Percentiles rank a stretch among this genome's conserved stretches.
These are phyloP conservation scores for Rhizopogon parksii DNA, from an alignment of 1,284 basidiomycete genomes.

Conservation along the genomic window DNA sequence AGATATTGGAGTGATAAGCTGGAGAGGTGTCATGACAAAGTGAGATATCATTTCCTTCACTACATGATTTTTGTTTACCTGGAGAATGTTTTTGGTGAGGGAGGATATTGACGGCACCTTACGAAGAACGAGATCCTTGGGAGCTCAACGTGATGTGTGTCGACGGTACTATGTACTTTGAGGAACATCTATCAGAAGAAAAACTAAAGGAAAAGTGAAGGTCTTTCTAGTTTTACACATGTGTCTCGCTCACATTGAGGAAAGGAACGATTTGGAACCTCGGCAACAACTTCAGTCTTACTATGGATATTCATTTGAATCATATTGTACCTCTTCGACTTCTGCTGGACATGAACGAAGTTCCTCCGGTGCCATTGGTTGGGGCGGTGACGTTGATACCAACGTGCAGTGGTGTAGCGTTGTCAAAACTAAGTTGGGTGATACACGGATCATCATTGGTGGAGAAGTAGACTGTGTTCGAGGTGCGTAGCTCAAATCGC, in stretches of 20 bases:
- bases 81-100: conserved; percentile 34
- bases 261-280: conserved; percentile 55
- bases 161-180: conserved; percentile 74
- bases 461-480: conserved; percentile 94
- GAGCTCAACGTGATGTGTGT: conserved; percentile 82
- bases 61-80: conserved; percentile 12
- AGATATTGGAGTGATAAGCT: conserved; percentile 63
- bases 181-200: conserved; percentile 64
- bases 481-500: conserved; percentile 38
- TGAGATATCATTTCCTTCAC: conserved; percentile 34
- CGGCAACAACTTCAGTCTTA: conserved; percentile 58
- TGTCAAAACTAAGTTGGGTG: conserved; percentile 82
- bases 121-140: conserved; percentile 76
- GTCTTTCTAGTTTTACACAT: conserved; percentile 11
- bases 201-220: conserved; percentile 58
- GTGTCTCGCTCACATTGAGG: conserved; percentile 10
- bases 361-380: conserved; percentile 39
- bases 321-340: conserved; percentile 63
- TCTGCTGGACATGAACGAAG: conserved; percentile 21
- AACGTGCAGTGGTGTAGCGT: conserved; percentile 96
- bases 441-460: conserved; percentile 78
- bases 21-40: conserved; percentile 93
- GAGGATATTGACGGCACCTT: conserved; percentile 72
- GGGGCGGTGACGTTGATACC: conserved; percentile 87
- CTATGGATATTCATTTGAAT: conserved; percentile 83